These are phyloP conservation scores for Penicillium pulvis DNA, from an alignment of 495 filamentous ascomycete species.

Conservation along the genomic window DNA sequence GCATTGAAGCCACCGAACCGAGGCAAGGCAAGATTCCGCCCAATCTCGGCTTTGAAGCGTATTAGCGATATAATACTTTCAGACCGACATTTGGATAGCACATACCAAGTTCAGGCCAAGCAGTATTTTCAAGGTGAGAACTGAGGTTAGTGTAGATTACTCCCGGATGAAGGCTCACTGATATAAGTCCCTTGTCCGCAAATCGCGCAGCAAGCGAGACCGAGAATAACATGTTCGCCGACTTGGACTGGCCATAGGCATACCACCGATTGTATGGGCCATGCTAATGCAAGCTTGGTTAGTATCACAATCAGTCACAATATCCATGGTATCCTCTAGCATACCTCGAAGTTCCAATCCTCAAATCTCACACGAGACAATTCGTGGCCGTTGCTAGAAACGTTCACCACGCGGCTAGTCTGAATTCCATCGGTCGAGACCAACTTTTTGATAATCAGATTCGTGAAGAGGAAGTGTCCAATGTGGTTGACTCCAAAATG, in stretches of 20 bases:
- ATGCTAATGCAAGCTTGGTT: conserved; percentile 32
- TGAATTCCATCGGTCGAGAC: conserved; percentile 15
- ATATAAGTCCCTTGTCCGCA: conserved; percentile 40
- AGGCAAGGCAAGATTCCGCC: neutral
- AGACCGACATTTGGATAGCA: neutral
- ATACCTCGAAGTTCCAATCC: conserved; percentile 58
- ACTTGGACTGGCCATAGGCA: conserved; percentile 60
- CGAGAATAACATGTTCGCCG: conserved; percentile 53
- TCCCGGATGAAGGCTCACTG: conserved; percentile 47
- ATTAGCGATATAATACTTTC: neutral
- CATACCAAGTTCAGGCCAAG: conserved; percentile 10
- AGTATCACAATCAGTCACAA: conserved; percentile 9
- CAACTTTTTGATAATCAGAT: conserved; percentile 53
- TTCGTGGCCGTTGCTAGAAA: conserved; percentile 44
- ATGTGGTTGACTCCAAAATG: conserved; percentile 61
- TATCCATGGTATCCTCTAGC: neutral
- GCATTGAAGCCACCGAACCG: neutral
- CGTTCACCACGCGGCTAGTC: conserved; percentile 30
- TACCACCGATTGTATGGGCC: conserved; percentile 54
- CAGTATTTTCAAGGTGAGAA: conserved; percentile 29
- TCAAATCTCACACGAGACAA: conserved; percentile 47
- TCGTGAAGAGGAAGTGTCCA: conserved; percentile 61
- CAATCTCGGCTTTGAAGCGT: conserved; percentile 1
- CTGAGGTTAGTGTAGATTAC: conserved; percentile 30
- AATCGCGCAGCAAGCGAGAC: conserved; percentile 45